Evolutionary conservation across 345 rosid species (phyloP), one percentile per base, ranked within the genome.

Genomic region (Populus pruinosa): DNA sequence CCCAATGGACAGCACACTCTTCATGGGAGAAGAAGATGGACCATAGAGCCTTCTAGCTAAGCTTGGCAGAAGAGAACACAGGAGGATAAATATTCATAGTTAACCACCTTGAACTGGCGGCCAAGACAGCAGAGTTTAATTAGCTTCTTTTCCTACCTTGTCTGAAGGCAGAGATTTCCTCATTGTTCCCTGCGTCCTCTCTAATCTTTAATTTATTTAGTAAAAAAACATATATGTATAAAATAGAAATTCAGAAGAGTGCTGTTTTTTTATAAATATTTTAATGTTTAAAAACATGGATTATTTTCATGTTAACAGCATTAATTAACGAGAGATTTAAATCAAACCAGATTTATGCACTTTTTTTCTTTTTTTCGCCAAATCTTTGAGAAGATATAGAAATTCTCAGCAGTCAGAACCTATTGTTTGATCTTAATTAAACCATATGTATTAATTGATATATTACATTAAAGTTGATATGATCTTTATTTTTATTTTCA

Each of bases 1-100:
- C 50, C 18, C 50, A 49, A 78, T 82, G 82, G 84, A 74, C 27
- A 44, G 35, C 71, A 59, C 74, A 1, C 12, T 67, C 64, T 59
- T 59, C 64, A 66, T 80, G 70, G 74, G 73, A 76, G 64, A 59
- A 59, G 64, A 23, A 62, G 68, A 16, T 35, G 53, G 72, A 69
- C 69, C 61, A 44, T 69, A 49, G 65, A 1, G 8, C 20, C 70
- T 17, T 3, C 38, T 2, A 21, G 8, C 50, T 20, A 49, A 17
- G 18, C 18, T 14, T 23, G 33, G 17, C 29, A 8, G 63, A 1
- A 23, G 13, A 0, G 63, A n/a, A 8, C 5, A 56, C 1, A 33
- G 5, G 1, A 21, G 62, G 62, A 56, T 41, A 41, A 1, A 41
- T 41, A 2, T 11, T 56, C 62, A 2, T 21, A 0, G 62, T 21